phyloP scores from a whole-genome alignment of 2,329 filamentous ascomycete genomes.

The Aspergillus transmontanensis region DNA sequence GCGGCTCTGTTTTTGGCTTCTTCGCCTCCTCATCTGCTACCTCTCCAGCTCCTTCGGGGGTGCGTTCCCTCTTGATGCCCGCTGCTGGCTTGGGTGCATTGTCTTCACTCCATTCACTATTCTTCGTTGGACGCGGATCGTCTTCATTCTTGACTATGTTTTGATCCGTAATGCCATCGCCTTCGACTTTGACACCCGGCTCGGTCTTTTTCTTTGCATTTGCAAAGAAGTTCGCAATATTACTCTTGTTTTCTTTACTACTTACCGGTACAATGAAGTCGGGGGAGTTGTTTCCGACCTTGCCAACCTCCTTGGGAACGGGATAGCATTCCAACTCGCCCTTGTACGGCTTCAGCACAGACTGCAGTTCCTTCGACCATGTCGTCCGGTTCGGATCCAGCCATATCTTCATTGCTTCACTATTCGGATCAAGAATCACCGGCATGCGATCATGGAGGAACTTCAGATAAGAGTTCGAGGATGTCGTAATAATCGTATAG shows the following conservation, averaged over 20 bases:
- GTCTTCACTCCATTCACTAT: constrained; percentile 51
- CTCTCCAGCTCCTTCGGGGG: constrained; percentile 32
- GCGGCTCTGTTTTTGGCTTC: constrained; percentile 25
- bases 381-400: constrained; percentile 70
- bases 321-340: constrained; percentile 83
- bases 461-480: constrained; percentile 76
- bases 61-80: constrained; percentile 53
- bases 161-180: not conserved
- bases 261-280: constrained; percentile 80
- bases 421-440: constrained; percentile 79
- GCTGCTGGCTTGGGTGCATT: constrained; percentile 54
- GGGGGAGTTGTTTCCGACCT: constrained; percentile 88
- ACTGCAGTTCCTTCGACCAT: constrained; percentile 80
- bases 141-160: constrained; percentile 12
- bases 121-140: constrained; percentile 43
- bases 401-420: constrained; percentile 71
- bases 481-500: constrained; percentile 92
- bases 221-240: constrained; percentile 91
- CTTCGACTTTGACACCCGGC: constrained; percentile 28
- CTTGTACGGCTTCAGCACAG: constrained; percentile 74
- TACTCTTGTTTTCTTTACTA: constrained; percentile 85
- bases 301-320: constrained; percentile 86
- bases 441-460: constrained; percentile 97
- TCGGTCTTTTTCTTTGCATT: constrained; percentile 49
- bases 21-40: constrained; percentile 24